Conservation (phyloP, 768 basidiomycete genomes). For the Suillus spraguei region DNA sequence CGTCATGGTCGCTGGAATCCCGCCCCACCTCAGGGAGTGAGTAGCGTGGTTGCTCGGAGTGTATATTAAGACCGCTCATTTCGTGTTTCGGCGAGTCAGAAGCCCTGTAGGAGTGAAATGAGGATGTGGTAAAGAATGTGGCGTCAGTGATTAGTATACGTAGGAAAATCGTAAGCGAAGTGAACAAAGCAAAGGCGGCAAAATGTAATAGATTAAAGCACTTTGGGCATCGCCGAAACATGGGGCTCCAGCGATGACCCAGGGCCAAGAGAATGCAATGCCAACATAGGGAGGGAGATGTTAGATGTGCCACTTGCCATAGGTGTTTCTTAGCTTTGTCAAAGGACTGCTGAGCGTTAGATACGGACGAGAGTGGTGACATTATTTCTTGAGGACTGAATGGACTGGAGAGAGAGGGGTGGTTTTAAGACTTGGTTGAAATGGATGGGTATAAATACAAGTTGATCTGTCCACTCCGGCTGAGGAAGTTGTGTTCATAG, state of each 20-base stretch:
- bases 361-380: constrained; percentile 27
- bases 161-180: constrained; percentile 26
- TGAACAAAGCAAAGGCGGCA: constrained; percentile 14
- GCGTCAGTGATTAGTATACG: constrained; percentile 33
- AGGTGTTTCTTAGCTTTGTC: constrained; percentile 39
- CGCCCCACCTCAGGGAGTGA: constrained; percentile 17
- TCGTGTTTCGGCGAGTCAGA: constrained; percentile 31
- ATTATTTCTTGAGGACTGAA: constrained; percentile 18
- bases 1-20: constrained; percentile 24
- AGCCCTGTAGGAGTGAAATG: constrained; percentile 28
- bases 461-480: constrained; percentile 23
- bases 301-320: constrained; percentile 29
- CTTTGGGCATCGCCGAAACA: constrained; percentile 5
- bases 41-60: constrained; percentile 10
- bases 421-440: constrained; percentile 26
- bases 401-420: constrained; percentile 28
- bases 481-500: constrained; percentile 42
- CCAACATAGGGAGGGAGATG: constrained; percentile 7
- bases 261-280: constrained; percentile 2
- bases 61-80: constrained; percentile 21
- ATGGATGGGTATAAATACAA: constrained; percentile 31
- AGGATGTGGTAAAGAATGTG: constrained; percentile 29
- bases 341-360: constrained; percentile 30
- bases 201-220: constrained; percentile 9
- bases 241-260: constrained; percentile 7